A percentile compares a stretch with the other conserved stretches of the same genome.
These are phyloP conservation scores for Blepharisma undulans DNA, from an alignment of 169 alveolate species.

Conservation along the genomic window DNA sequence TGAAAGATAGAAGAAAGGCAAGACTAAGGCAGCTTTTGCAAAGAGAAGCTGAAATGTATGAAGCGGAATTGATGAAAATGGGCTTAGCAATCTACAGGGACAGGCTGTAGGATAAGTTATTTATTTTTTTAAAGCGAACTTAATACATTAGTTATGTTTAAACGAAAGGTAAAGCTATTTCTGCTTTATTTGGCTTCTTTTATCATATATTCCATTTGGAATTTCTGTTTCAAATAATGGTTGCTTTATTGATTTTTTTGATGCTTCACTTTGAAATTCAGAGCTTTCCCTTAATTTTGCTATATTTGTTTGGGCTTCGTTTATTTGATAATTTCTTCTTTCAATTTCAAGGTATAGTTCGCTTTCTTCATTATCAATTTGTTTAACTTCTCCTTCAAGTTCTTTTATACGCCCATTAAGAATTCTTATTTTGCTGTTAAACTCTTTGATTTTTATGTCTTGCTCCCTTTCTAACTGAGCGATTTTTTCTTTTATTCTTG, in stretches of 20 bases:
- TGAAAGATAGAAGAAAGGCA: slow-evolving; percentile 48
- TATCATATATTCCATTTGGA: background rate
- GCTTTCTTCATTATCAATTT: background rate
- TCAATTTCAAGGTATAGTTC: background rate
- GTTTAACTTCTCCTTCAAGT: background rate
- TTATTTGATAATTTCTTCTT: background rate
- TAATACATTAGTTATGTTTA: background rate
- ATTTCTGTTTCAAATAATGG: background rate
- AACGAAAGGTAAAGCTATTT: background rate
- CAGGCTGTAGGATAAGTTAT: slow-evolving; percentile 34
- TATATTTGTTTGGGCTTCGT: background rate
- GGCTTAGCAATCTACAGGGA: slow-evolving; percentile 62
- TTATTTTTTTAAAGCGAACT: background rate
- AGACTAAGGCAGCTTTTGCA: slow-evolving; percentile 53
- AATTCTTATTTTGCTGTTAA: background rate
- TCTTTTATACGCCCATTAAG: background rate
- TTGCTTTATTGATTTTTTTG: background rate
- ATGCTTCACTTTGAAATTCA: background rate
- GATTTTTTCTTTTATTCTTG: background rate
- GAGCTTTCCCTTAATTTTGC: background rate
- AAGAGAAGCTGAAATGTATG: slow-evolving; percentile 51
- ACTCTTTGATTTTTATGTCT: background rate
- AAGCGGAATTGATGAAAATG: slow-evolving; percentile 51
- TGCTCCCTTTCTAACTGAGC: background rate
- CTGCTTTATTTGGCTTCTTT: background rate